Conservation (phyloP, 306 rosid genomes). For the Medicago arabica region DNA sequence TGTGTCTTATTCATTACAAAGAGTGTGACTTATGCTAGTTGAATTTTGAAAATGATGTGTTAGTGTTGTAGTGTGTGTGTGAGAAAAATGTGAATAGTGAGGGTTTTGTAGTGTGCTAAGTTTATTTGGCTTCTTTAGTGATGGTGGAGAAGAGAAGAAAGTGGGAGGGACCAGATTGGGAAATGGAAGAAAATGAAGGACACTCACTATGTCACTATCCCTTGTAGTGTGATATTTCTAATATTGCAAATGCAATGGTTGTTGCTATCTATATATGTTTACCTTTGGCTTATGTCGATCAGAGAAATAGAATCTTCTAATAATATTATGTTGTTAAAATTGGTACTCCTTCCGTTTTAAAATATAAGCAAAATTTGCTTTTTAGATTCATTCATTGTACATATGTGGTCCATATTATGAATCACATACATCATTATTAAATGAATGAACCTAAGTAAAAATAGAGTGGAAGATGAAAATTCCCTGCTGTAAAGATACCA, state of each 20-base stretch:
- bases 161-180: neutral
- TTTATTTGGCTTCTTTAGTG: neutral
- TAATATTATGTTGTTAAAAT: neutral
- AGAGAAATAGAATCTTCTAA: constrained; percentile 26
- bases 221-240: neutral
- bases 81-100: constrained; percentile 19
- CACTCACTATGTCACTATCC: neutral
- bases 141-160: neutral
- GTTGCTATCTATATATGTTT: neutral
- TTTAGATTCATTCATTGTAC: too few relatives aligned
- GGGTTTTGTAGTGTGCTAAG: neutral
- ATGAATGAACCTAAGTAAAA: too few relatives aligned
- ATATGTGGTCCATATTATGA: too few relatives aligned
- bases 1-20: too few relatives aligned
- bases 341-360: too few relatives aligned
- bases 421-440: too few relatives aligned
- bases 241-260: neutral
- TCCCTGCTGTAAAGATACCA: too few relatives aligned
- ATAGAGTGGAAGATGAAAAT: neutral
- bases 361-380: too few relatives aligned
- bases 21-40: neutral
- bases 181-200: constrained; percentile 2
- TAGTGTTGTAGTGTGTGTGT: constrained; percentile 15
- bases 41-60: constrained; percentile 5
- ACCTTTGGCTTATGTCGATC: constrained; percentile 28